Percentiles rank a stretch among this genome's conserved stretches.
These are phyloP conservation scores for Fusarium neocosmosporiellum DNA, from an alignment of 2,329 filamentous ascomycete genomes.

Conservation along the genomic window DNA sequence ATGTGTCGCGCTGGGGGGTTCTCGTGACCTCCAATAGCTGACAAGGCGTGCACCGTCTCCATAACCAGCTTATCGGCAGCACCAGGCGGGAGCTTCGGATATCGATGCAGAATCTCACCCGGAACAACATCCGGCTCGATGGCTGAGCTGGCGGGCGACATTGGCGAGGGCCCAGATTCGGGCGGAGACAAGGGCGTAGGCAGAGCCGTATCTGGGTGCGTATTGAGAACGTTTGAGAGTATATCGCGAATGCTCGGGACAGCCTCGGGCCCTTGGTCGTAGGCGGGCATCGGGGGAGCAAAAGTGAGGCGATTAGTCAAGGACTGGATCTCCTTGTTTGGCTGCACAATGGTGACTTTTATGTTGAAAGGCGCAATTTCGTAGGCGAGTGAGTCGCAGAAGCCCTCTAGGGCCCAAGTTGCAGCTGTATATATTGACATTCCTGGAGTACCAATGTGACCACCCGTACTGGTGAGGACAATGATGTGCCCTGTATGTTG, in stretches of 20 bases:
- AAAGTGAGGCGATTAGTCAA: conserved; percentile 89
- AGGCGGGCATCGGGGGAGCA: conserved; percentile 77
- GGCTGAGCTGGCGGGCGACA: conserved; percentile 46
- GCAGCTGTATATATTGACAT: conserved; percentile 92
- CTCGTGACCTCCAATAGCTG: conserved; percentile 93
- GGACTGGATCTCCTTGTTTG: conserved; percentile 90
- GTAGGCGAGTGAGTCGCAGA: conserved; percentile 94
- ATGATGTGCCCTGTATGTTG: conserved; percentile 91
- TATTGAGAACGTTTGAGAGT: conserved; percentile 81
- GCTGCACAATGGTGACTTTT: conserved; percentile 95
- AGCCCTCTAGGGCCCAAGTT: conserved; percentile 95
- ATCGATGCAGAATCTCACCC: conserved; percentile 71
- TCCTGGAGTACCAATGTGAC: conserved; percentile 92
- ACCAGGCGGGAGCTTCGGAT: conserved; percentile 75
- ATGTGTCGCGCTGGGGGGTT: conserved; percentile 96
- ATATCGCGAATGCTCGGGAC: conserved; percentile 88
- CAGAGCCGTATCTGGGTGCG: conserved; percentile 73
- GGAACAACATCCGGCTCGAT: conserved; percentile 49
- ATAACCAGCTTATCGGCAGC: conserved; percentile 80
- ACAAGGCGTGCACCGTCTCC: conserved; percentile 91
- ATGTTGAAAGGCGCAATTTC: conserved; percentile 98
- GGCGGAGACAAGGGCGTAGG: conserved; percentile 42
- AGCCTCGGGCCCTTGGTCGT: conserved; percentile 55
- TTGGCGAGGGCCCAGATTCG: conserved; percentile 44
- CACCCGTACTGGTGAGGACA: conserved; percentile 88